phyloP scores from a whole-genome alignment of 495 filamentous ascomycete species.

The Penicillium ochrochloron region DNA sequence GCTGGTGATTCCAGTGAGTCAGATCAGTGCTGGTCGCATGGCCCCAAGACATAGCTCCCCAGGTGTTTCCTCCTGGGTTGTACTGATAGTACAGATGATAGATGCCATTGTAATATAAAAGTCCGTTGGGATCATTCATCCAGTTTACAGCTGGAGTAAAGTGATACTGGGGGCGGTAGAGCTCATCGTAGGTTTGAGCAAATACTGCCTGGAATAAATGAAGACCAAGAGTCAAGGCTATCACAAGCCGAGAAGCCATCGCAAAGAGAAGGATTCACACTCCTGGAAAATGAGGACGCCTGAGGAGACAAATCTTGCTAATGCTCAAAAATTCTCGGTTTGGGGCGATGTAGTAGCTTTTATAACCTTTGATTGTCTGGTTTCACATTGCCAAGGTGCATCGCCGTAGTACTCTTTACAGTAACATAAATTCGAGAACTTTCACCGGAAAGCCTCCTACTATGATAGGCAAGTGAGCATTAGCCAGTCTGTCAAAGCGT shows the following conservation, averaged over 20 bases:
- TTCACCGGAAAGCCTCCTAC: background rate
- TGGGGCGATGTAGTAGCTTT: background rate
- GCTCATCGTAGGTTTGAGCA: constrained; percentile 42
- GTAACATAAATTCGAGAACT: background rate
- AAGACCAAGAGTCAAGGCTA: background rate
- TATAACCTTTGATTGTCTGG: background rate
- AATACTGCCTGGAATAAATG: background rate
- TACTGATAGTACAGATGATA: constrained; percentile 51
- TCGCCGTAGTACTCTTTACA: background rate
- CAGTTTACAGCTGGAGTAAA: constrained; percentile 57
- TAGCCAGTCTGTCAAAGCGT: background rate
- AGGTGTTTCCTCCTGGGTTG: constrained; percentile 39
- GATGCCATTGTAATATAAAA: constrained; percentile 44
- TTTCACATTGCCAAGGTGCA: background rate
- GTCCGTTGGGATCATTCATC: constrained; percentile 67
- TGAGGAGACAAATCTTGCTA: background rate
- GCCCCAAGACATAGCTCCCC: constrained; percentile 49
- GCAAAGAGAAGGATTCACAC: background rate
- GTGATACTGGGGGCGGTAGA: constrained; percentile 53
- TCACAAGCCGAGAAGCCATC: background rate
- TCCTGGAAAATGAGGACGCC: background rate
- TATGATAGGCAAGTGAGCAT: background rate
- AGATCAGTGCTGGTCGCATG: constrained; percentile 47
- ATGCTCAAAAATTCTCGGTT: background rate
- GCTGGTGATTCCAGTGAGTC: constrained; percentile 45